Evolutionary conservation across 768 basidiomycete species (phyloP).

Genomic region (Leccinum truebloodii): DNA sequence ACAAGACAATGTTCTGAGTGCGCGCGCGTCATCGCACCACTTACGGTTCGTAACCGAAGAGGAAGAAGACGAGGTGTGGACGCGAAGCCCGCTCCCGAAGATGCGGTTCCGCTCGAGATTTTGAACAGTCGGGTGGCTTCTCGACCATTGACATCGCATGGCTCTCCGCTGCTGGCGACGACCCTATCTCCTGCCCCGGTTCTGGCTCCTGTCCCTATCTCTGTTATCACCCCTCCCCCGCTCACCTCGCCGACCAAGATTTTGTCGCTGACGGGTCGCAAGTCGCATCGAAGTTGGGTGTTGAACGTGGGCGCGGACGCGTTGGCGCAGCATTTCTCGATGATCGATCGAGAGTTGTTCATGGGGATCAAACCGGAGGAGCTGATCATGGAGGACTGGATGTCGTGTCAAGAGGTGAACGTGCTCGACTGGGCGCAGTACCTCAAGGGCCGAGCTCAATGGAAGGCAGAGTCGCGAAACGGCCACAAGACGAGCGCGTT

Average conservation of each 20-base stretch:
- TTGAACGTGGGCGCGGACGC: conserved; percentile 56
- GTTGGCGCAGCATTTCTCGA: conserved; percentile 76
- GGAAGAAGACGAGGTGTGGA: no score
- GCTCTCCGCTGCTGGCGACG: conserved; percentile 24
- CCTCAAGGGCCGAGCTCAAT: conserved; percentile 69
- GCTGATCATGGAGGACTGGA: conserved; percentile 72
- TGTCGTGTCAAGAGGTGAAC: conserved; percentile 58
- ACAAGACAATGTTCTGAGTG: no score
- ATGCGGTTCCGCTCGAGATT: no score
- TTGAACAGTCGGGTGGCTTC: no score
- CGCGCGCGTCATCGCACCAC: no score
- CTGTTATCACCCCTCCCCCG: background rate
- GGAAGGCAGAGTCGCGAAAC: conserved; percentile 61
- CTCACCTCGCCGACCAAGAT: conserved; percentile 38
- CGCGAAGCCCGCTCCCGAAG: conserved; percentile 47
- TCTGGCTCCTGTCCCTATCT: background rate
- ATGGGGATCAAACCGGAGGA: conserved; percentile 84
- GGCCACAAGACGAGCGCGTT: conserved; percentile 59
- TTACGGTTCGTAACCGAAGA: no score
- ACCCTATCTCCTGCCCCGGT: conserved; percentile 9
- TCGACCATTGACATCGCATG: conserved; percentile 36
- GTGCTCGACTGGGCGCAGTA: conserved; percentile 84
- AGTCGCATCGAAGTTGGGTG: conserved; percentile 72
- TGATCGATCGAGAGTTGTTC: conserved; percentile 87
- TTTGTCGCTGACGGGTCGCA: conserved; percentile 30